Evolutionary conservation across 495 filamentous ascomycete genomes (phyloP).

Genomic region (Aspergillus cristatus): DNA sequence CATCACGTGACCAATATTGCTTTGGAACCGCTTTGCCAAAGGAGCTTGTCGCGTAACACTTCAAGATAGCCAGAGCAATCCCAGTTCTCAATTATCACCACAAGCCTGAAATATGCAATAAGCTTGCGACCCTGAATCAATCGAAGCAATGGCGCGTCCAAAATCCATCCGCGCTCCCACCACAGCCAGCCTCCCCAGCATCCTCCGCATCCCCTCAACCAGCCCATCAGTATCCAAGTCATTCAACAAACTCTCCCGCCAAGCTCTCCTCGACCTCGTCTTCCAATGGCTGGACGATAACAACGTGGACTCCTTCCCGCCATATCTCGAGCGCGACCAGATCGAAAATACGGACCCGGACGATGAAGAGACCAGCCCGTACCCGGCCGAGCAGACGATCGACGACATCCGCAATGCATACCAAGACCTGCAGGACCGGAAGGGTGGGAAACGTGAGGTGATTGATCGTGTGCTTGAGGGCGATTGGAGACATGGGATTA

Average conservation of each 20-base stretch:
- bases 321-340: slow-evolving; percentile 25
- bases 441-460: slow-evolving; percentile 64
- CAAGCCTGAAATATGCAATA: too few relatives aligned
- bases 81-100: too few relatives aligned
- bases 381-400: slow-evolving; percentile 51
- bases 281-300: slow-evolving; percentile 64
- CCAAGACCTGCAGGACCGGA: slow-evolving; percentile 41
- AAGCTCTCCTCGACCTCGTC: slow-evolving; percentile 58
- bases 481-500: slow-evolving; percentile 73
- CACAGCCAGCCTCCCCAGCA: slow-evolving; percentile 41
- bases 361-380: slow-evolving; percentile 42
- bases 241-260: slow-evolving; percentile 59
- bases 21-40: too few relatives aligned
- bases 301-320: slow-evolving; percentile 45
- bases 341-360: slow-evolving; percentile 6
- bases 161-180: slow-evolving; percentile 36
- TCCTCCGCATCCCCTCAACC: slow-evolving; percentile 52
- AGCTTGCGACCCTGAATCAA: not conserved
- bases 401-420: slow-evolving; percentile 57
- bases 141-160: slow-evolving; percentile 29
- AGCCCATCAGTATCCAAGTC: slow-evolving; percentile 54
- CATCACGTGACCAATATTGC: slow-evolving; percentile 1
- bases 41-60: too few relatives aligned
- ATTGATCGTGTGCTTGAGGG: slow-evolving; percentile 68
- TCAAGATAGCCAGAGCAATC: too few relatives aligned